Conservation (phyloP, 2,329 filamentous ascomycete species). For the Cryphonectria carpinicola region DNA sequence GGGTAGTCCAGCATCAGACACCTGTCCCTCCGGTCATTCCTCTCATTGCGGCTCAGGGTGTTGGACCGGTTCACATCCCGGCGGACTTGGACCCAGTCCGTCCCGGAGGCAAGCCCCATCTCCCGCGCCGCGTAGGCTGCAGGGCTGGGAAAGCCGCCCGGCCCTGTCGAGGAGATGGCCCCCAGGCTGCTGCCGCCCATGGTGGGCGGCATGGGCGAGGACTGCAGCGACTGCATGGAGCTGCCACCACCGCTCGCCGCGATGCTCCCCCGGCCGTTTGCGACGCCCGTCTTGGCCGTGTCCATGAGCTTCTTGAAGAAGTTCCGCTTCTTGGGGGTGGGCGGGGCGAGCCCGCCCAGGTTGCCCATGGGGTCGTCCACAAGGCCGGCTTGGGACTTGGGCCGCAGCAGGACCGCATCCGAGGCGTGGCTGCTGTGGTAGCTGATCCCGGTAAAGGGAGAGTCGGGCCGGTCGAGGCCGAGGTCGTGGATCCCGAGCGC, state of each 20-base stretch:
- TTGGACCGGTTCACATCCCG: constrained; percentile 96
- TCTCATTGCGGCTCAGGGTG: constrained; percentile 86
- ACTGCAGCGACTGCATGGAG: constrained; percentile 38
- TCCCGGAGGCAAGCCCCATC: constrained; percentile 65
- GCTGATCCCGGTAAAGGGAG: constrained; percentile 76
- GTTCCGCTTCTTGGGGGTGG: constrained; percentile 75
- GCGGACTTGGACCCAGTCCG: constrained; percentile 97
- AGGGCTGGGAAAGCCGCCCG: constrained; percentile 43
- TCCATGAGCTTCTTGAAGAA: constrained; percentile 97
- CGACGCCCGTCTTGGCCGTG: constrained; percentile 90
- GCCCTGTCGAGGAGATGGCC: constrained; percentile 38
- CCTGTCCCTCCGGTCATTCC: constrained; percentile 80
- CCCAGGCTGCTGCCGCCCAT: constrained; percentile 42
- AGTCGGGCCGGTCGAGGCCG: constrained; percentile 60
- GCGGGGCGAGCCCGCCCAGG: constrained; percentile 80
- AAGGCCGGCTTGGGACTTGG: constrained; percentile 69
- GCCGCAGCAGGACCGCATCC: constrained; percentile 49
- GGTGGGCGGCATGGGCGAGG: constrained; percentile 48
- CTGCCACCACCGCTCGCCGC: constrained; percentile 56
- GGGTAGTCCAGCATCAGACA: constrained; percentile 95
- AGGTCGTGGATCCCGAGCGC: constrained; percentile 64
- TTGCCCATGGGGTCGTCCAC: constrained; percentile 68
- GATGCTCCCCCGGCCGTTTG: constrained; percentile 85
- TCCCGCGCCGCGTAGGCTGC: constrained; percentile 60
- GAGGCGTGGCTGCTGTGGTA: constrained; percentile 89